A percentile compares a stretch with the other conserved stretches of the same genome.
These are phyloP conservation scores for Penicillium carneum DNA, from an alignment of 2,329 filamentous ascomycete species.

Conservation along the genomic window DNA sequence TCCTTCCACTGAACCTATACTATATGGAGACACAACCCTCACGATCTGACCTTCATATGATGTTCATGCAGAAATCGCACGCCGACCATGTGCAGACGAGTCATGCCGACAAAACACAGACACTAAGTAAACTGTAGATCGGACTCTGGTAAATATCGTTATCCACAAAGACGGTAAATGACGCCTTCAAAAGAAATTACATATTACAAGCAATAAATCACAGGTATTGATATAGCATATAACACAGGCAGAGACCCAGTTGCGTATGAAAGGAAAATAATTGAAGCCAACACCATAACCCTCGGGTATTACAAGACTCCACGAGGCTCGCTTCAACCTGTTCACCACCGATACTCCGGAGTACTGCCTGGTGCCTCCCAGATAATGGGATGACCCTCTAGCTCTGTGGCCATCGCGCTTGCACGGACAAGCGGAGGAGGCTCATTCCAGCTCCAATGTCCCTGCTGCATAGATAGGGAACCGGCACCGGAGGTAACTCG, in stretches of 20 bases:
- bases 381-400: constrained; percentile 25
- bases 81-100: too few relatives aligned
- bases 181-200: neutral
- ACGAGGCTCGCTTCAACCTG: neutral
- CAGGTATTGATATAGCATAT: constrained; percentile 6
- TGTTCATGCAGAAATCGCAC: too few relatives aligned
- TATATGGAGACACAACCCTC: neutral
- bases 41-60: too few relatives aligned
- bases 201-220: neutral
- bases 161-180: too few relatives aligned
- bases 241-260: neutral
- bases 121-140: too few relatives aligned
- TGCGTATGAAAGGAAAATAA: neutral
- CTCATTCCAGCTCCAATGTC: constrained; percentile 30
- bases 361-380: constrained; percentile 16
- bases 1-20: neutral
- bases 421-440: constrained; percentile 6
- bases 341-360: neutral
- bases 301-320: neutral
- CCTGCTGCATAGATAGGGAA: constrained; percentile 13
- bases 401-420: constrained; percentile 22
- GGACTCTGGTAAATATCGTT: too few relatives aligned
- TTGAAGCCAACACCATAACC: constrained; percentile 1
- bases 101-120: too few relatives aligned
- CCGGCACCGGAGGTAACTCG: constrained; percentile 9